These are phyloP conservation scores for Trichoderma asperellum DNA, from an alignment of 2,329 filamentous ascomycete genomes.

Conservation along the genomic window DNA sequence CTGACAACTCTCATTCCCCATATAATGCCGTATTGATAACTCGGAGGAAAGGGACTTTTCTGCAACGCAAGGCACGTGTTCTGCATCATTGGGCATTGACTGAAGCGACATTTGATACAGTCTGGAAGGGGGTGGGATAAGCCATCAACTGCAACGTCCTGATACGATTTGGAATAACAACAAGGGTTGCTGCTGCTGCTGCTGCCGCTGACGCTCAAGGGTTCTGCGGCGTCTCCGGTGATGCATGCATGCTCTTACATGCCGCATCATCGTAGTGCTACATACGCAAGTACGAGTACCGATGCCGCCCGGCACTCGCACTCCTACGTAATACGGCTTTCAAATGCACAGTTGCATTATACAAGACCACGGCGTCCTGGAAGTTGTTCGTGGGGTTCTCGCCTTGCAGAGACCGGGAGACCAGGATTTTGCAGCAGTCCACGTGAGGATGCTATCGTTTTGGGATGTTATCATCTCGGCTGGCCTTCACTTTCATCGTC, in stretches of 20 bases:
- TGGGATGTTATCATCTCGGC: slow-evolving; percentile 5
- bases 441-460: slow-evolving; percentile 16
- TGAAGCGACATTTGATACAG: background rate
- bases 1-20: background rate
- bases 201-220: slow-evolving; percentile 17
- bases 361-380: background rate
- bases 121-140: slow-evolving; percentile 12
- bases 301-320: background rate
- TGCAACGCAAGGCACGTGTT: slow-evolving; percentile 5
- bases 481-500: background rate
- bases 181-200: background rate
- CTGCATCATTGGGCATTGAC: slow-evolving; percentile 15
- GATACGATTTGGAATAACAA: background rate
- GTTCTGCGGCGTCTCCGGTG: slow-evolving; percentile 9
- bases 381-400: background rate
- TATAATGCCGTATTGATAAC: background rate
- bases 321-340: background rate
- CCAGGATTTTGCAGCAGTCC: slow-evolving; percentile 16
- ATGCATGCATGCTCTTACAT: slow-evolving; percentile 19
- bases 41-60: background rate
- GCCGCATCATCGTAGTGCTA: background rate
- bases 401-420: background rate
- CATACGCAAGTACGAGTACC: background rate
- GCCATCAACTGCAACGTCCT: background rate
- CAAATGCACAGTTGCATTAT: background rate